Base-by-base conservation (phyloP, 257 asterid species). In the Solanum sitiens region DNA sequence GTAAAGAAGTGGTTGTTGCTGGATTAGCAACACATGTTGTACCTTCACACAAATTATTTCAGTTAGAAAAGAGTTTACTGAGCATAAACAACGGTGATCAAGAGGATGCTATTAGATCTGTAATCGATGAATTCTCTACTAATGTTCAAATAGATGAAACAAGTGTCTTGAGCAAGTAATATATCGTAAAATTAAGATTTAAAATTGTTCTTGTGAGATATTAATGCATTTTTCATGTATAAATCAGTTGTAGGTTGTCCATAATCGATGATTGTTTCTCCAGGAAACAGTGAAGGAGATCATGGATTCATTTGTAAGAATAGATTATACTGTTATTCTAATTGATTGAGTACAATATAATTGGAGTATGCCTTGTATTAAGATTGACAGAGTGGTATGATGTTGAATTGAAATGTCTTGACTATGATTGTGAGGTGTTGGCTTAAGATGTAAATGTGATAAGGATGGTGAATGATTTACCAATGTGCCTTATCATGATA, bases 11-110 rank as follows among this genome's bases (percentile, higher is more conserved):
- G 89, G 93, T 96, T 87, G 94, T 98, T 65, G 92, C 94, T 23
- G 97, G 98, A 88, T 90, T 96, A 68, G 98, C 98, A 11, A 95
- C 98, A 67, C 98, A 96, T 90, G 91, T 94, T 88, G 98, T 95
- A 84, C 97, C 96, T 45, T 95, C 92, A 61, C 97, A 95, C 14
- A 76, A 76, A 76, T n/a, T 42, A 7, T 40, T 42, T 5, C 11
- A 76, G 33, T 2, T 76, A 40, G 59, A 76, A 59, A 76, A 40
- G 20, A 6, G 59, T 4, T 40, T 40, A 1, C 2, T 76, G 21
- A 23, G 13, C 59, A n/a, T 76, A 12, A 40, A 40, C 2, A 76
- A 3, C 7, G 83, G 23, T 40, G 59, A 76, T 33, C 37, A 33
- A 1, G 83, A 76, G 37, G 35, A 76, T 23, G 5, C 12, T 76